Conservation (phyloP, 2,329 filamentous ascomycete genomes). For the Sarocladiaceae sp. region DNA sequence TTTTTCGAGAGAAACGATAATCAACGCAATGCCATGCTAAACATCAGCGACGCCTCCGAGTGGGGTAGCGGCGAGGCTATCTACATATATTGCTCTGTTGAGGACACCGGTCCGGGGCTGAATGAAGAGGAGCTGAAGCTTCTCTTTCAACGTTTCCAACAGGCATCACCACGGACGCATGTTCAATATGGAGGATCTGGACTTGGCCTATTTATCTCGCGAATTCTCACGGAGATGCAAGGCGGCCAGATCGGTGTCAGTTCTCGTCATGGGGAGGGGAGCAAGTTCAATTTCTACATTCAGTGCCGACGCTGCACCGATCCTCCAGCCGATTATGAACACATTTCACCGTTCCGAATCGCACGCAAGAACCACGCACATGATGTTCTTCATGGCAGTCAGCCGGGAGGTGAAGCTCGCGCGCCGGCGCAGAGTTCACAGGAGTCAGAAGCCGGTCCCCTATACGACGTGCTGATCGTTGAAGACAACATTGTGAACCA, state of each 20-base stretch:
- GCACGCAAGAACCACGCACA: slow-evolving; percentile 21
- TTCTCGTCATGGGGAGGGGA: slow-evolving; percentile 60
- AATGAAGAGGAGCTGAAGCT: slow-evolving; percentile 59
- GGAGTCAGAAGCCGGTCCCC: slow-evolving; percentile 15
- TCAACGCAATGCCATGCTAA: slow-evolving; percentile 25
- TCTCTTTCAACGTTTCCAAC: slow-evolving; percentile 62
- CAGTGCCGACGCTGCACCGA: slow-evolving; percentile 52
- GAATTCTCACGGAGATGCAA: slow-evolving; percentile 69
- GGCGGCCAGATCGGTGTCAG: slow-evolving; percentile 71
- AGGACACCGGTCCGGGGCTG: slow-evolving; percentile 64
- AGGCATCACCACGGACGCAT: slow-evolving; percentile 62
- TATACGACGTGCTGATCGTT: slow-evolving; percentile 55
- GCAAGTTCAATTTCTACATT: slow-evolving; percentile 72
- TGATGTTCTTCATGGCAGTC: not conserved
- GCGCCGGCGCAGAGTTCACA: slow-evolving; percentile 2
- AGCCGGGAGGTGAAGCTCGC: not conserved
- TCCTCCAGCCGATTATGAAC: slow-evolving; percentile 31
- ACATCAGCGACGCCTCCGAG: slow-evolving; percentile 47
- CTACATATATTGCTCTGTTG: slow-evolving; percentile 65
- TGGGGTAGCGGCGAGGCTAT: slow-evolving; percentile 69
- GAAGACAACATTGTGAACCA: slow-evolving; percentile 66
- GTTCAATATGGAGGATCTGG: slow-evolving; percentile 68
- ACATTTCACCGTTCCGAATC: slow-evolving; percentile 29
- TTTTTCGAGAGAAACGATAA: slow-evolving; percentile 42
- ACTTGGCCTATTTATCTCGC: slow-evolving; percentile 68